Evolutionary conservation across 305 asterid genomes (phyloP).

Genomic region (Fraxinus paxiana): DNA sequence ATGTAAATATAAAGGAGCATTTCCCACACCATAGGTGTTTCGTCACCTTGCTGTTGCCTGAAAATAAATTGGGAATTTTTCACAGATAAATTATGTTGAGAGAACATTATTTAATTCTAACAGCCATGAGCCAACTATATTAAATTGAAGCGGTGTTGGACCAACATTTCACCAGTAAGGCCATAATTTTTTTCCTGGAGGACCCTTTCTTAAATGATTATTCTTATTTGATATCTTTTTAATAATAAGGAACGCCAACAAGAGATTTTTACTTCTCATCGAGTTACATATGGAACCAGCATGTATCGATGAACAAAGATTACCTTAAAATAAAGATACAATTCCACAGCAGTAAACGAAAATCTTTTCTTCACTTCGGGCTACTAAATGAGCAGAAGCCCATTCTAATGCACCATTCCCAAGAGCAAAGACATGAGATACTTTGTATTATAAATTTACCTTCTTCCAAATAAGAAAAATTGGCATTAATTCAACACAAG

Average conservation of each 20-base stretch:
- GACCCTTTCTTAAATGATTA: not conserved
- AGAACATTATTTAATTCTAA: not conserved
- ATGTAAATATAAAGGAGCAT: constrained; percentile 89
- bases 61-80: constrained; percentile 4
- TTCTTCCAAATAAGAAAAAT: not conserved
- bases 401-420: not conserved
- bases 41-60: constrained; percentile 91
- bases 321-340: not conserved
- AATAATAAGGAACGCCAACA: not conserved
- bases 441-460: not conserved
- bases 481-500: not conserved
- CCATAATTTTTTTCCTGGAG: not conserved
- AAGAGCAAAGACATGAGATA: not conserved
- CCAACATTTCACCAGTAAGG: not conserved
- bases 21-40: constrained; percentile 97
- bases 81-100: not conserved
- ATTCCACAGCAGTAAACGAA: not conserved
- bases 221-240: not conserved
- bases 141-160: not conserved
- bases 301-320: not conserved
- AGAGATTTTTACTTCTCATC: not conserved
- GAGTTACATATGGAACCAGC: not conserved
- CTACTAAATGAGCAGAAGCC: not conserved
- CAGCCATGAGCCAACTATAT: not conserved
- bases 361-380: not conserved